Base-by-base conservation (phyloP, 441 rosid species). In the Daphne laureola region DNA sequence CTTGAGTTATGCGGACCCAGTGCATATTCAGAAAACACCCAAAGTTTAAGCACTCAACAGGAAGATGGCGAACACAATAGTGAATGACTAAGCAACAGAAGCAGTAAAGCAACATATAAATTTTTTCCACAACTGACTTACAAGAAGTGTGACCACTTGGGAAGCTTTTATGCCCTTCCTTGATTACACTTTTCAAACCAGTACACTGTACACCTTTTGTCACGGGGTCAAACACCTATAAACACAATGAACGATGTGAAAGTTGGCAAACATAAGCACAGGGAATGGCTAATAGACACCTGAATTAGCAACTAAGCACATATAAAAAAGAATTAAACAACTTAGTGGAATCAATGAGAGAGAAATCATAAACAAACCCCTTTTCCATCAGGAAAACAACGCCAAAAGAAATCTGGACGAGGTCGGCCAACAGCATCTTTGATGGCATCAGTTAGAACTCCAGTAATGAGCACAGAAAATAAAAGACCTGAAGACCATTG, bases 101-200 rank as follows among this genome's bases (percentile, higher is more conserved):
- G 11, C 12, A 31, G 14, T 52, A 42, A 52, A 54, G 58, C 25
- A 23, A 47, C n/a, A 55, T 27, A n/a, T 14, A 49, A 23, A 36
- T 54, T 5, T 23, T 38, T 2, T 51, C 27, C 14, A 21, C 25
- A 23, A 31, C 43, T 59, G 64, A 53, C 90, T 83, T 66, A 88
- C 96, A 77, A 38, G 98, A 91, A 23, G 86, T 84, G 68, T 91
- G 96, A 2, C 95, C 98, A 43, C 96, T 86, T 27, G 95, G 98
- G 66, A 91, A 91, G 70, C 96, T 84, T 72, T 88, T 84, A 64
- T 88, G 87, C 18, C 96, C 91, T 69, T 86, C 98, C 78, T 70
- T 88, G 31, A 91, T 78, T 46, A 79, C 82, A 14, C 43, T 53
- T 65, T 82, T 81, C 48, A 64, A 44, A 65, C 94, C 94, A 58